Percentiles rank a stretch among this genome's conserved stretches.
Evolutionary conservation across 805 yeast species (phyloP).

Genomic region (Candida argentea): DNA sequence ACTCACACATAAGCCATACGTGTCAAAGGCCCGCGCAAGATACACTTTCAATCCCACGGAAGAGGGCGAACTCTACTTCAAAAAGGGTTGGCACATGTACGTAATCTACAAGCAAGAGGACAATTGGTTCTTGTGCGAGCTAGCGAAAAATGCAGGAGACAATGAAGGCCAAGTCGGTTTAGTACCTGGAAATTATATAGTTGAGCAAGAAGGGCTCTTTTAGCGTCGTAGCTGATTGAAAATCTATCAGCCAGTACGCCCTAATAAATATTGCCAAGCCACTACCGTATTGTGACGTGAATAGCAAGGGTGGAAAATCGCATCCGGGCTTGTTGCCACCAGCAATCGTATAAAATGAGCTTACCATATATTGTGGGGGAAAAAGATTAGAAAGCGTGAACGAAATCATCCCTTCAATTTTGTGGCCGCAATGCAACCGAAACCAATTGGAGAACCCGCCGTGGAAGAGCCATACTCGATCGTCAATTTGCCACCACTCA

Average conservation of each 20-base stretch:
- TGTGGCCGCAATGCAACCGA: neutral
- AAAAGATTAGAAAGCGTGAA: neutral
- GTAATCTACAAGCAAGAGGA: slow-evolving; percentile 34
- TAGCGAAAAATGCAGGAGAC: slow-evolving; percentile 24
- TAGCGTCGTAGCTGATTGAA: too few species aligned
- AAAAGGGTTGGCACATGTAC: slow-evolving; percentile 32
- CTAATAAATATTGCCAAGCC: too few species aligned
- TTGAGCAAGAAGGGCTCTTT: slow-evolving; percentile 15
- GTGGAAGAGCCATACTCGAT: slow-evolving; percentile 16
- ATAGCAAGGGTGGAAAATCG: too few species aligned
- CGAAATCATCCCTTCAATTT: neutral
- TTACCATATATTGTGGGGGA: neutral
- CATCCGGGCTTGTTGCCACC: too few species aligned
- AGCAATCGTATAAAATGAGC: too few species aligned
- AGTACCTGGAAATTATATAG: slow-evolving; percentile 34
- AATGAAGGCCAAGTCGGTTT: slow-evolving; percentile 27
- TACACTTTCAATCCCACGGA: slow-evolving; percentile 32
- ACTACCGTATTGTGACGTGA: too few species aligned
- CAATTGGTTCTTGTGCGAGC: slow-evolving; percentile 35
- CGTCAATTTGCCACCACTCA: slow-evolving; percentile 41
- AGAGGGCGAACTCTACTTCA: slow-evolving; percentile 30
- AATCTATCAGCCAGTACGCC: too few species aligned
- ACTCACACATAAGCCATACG: slow-evolving; percentile 17
- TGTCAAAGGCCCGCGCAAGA: slow-evolving; percentile 27
- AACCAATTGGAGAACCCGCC: slow-evolving; percentile 11